A percentile compares a stretch with the other conserved stretches of the same genome.
Evolutionary conservation across 257 asterid genomes (phyloP).

Genomic region (Solanum sejunctum): DNA sequence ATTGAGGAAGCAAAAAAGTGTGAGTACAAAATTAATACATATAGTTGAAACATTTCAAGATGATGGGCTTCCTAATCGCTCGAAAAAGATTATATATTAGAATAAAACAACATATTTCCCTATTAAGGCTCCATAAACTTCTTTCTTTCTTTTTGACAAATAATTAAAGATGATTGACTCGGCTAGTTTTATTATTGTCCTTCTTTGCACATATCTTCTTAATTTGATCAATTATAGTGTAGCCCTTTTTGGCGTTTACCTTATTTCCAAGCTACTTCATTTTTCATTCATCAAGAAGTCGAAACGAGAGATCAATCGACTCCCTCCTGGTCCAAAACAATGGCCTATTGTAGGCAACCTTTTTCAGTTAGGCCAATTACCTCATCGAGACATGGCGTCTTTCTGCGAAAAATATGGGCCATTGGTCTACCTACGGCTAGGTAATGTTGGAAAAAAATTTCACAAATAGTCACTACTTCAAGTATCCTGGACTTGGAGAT

Average conservation of each 20-base stretch:
- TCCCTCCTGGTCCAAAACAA: slow-evolving; percentile 76
- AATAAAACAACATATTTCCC: neutral
- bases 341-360: slow-evolving; percentile 96
- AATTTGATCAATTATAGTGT: neutral
- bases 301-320: neutral
- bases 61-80: neutral
- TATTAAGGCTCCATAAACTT: neutral
- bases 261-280: neutral
- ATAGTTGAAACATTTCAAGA: neutral
- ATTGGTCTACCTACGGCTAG: slow-evolving; percentile 62
- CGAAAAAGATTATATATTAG: neutral
- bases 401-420: slow-evolving; percentile 76
- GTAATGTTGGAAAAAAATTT: neutral
- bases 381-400: slow-evolving; percentile 69
- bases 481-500: neutral
- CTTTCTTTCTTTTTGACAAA: neutral
- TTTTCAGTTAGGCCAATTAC: slow-evolving; percentile 60
- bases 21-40: neutral
- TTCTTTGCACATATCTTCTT: neutral
- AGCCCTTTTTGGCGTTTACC: neutral
- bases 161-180: neutral
- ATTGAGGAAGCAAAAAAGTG: neutral
- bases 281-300: neutral
- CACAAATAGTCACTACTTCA: neutral
- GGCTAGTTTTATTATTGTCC: neutral